These are phyloP conservation scores for Eucalyptus victrix DNA, from an alignment of 345 rosid species.

Conservation along the genomic window DNA sequence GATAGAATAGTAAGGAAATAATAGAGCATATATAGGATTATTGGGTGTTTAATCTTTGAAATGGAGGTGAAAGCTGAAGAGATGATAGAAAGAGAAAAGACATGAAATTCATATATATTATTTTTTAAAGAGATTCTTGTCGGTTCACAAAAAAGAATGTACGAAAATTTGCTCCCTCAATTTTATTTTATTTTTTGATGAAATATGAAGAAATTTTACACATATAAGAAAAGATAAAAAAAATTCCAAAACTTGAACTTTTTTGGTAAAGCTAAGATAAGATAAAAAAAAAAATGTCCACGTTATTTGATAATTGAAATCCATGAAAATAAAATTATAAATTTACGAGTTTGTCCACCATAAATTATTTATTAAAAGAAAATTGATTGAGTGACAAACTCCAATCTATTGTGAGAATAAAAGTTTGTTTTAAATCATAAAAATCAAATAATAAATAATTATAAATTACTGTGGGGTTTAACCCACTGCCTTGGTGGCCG, in stretches of 20 bases:
- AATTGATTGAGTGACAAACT: too few species aligned
- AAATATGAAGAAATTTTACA: neutral
- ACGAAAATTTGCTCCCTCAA: neutral
- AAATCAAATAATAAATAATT: too few species aligned
- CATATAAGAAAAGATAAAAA: neutral
- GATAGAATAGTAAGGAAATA: neutral
- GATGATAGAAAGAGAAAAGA: neutral
- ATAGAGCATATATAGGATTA: neutral
- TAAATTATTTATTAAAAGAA: too few species aligned
- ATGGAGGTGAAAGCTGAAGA: neutral
- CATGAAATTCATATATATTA: neutral
- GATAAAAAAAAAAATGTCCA: neutral
- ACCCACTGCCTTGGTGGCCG: too few species aligned
- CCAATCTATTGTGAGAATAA: too few species aligned
- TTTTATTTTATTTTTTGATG: neutral
- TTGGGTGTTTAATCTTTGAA: neutral
- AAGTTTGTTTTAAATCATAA: fast-evolving
- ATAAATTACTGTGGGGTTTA: too few species aligned
- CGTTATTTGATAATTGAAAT: neutral
- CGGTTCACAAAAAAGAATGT: neutral
- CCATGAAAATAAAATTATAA: neutral
- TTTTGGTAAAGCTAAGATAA: neutral
- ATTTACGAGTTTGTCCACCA: neutral
- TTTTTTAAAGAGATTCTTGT: neutral
- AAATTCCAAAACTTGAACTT: neutral